phyloP scores from a whole-genome alignment of 345 rosid genomes.

The Barbarea vulgaris region DNA sequence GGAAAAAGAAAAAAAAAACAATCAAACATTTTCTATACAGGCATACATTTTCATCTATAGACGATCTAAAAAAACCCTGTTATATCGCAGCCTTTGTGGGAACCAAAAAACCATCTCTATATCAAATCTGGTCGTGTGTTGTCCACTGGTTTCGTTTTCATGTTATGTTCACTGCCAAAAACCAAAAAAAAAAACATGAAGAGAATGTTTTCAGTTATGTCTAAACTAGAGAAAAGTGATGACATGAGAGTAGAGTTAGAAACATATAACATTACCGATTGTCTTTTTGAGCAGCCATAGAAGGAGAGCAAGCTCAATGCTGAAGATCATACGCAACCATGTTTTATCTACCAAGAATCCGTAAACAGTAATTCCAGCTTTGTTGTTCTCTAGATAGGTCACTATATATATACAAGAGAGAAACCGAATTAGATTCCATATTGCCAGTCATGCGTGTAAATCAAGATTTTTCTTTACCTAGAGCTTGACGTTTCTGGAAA shows the following conservation, averaged over 20 bases:
- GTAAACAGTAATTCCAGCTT: constrained; percentile 78
- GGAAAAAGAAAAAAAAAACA: neutral
- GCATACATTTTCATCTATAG: neutral
- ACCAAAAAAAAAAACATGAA: constrained; percentile 26
- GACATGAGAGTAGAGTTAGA: neutral
- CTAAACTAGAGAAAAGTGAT: neutral
- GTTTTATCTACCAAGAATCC: constrained; percentile 86
- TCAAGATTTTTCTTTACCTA: constrained; percentile 51
- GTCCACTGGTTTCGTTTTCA: constrained; percentile 21
- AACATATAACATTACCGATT: constrained; percentile 45
- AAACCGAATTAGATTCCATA: neutral
- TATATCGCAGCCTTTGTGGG: neutral
- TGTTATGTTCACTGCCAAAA: constrained; percentile 43
- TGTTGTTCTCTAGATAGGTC: constrained; percentile 79
- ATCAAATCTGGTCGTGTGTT: neutral
- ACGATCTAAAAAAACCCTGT: constrained; percentile 2
- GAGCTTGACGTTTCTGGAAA: constrained; percentile 81
- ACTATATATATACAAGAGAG: constrained; percentile 46
- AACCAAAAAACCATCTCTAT: neutral
- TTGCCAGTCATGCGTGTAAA: neutral
- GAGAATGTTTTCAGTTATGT: neutral
- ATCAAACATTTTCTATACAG: neutral
- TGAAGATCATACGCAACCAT: constrained; percentile 80
- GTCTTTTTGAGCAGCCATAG: constrained; percentile 93
- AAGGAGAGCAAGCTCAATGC: constrained; percentile 71